phyloP scores from a whole-genome alignment of 2,329 filamentous ascomycete species.

The Fusarium cicatricum region DNA sequence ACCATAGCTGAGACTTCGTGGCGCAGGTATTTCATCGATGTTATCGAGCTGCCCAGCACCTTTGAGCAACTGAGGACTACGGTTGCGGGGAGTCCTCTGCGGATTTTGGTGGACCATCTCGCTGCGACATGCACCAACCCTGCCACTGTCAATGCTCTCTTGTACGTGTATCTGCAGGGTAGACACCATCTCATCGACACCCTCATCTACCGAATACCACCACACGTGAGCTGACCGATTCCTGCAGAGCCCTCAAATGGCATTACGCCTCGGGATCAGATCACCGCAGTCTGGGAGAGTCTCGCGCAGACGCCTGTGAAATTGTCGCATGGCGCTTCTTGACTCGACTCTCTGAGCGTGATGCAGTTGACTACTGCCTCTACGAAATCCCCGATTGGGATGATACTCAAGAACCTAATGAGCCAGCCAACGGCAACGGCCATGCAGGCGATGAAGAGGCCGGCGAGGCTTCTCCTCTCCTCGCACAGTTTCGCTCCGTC shows the following conservation, averaged over 20 bases:
- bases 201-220: neutral
- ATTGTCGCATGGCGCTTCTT: slow-evolving; percentile 84
- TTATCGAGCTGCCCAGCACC: slow-evolving; percentile 69
- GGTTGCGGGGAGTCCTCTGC: slow-evolving; percentile 66
- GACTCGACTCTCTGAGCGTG: slow-evolving; percentile 73
- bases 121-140: slow-evolving; percentile 70
- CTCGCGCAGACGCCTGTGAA: slow-evolving; percentile 78
- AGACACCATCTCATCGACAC: neutral
- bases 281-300: slow-evolving; percentile 70
- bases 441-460: slow-evolving; percentile 50
- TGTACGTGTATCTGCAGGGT: slow-evolving; percentile 60
- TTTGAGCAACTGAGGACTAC: slow-evolving; percentile 79
- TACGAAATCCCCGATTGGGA: slow-evolving; percentile 70
- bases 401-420: slow-evolving; percentile 34
- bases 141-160: slow-evolving; percentile 74
- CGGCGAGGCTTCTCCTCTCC: slow-evolving; percentile 58
- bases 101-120: slow-evolving; percentile 69
- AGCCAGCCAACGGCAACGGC: slow-evolving; percentile 15
- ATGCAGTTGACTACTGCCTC: slow-evolving; percentile 77
- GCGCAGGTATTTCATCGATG: slow-evolving; percentile 67
- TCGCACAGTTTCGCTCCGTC: slow-evolving; percentile 47
- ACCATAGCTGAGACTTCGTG: slow-evolving; percentile 8
- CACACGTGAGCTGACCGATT: slow-evolving; percentile 16
- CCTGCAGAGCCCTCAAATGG: slow-evolving; percentile 72
- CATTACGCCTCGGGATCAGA: slow-evolving; percentile 73